These are phyloP conservation scores for Alternaria solani DNA, from an alignment of 2,329 filamentous ascomycete genomes.

Conservation along the genomic window DNA sequence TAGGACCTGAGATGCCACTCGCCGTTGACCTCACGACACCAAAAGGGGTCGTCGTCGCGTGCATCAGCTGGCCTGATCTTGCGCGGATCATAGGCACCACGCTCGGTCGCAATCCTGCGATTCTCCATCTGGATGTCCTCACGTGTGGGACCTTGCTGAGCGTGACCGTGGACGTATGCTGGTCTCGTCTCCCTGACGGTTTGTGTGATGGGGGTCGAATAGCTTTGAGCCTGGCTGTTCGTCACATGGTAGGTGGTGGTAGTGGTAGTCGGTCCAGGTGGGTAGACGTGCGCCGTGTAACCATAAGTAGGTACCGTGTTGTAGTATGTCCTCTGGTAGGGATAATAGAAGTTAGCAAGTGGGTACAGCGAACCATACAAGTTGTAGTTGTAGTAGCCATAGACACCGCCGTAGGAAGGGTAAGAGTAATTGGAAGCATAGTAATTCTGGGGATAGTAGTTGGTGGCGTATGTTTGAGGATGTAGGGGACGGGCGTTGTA, in stretches of 20 bases:
- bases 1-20: constrained; percentile 46
- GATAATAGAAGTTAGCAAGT: constrained; percentile 47
- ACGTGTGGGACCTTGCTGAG: constrained; percentile 17
- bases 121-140: constrained; percentile 43
- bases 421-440: constrained; percentile 22
- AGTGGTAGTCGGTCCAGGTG: constrained; percentile 27
- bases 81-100: constrained; percentile 42
- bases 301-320: constrained; percentile 31
- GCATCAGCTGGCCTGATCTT: constrained; percentile 46
- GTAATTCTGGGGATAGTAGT: constrained; percentile 19
- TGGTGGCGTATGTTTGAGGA: constrained; percentile 27
- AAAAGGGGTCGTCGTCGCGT: constrained; percentile 46
- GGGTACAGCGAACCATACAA: constrained; percentile 40
- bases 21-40: constrained; percentile 49
- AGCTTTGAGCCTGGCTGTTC: constrained; percentile 28
- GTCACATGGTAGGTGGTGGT: constrained; percentile 38
- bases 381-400: constrained; percentile 36
- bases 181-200: constrained; percentile 23
- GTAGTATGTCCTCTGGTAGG: constrained; percentile 46
- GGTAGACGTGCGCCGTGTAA: constrained; percentile 36
- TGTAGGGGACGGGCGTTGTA: constrained; percentile 32
- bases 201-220: constrained; percentile 6
- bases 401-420: constrained; percentile 26
- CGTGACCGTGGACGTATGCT: constrained; percentile 20
- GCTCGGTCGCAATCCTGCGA: constrained; percentile 40